Conservation (phyloP, 2,329 filamentous ascomycete genomes). For the Phaeosphaeria sp. region DNA sequence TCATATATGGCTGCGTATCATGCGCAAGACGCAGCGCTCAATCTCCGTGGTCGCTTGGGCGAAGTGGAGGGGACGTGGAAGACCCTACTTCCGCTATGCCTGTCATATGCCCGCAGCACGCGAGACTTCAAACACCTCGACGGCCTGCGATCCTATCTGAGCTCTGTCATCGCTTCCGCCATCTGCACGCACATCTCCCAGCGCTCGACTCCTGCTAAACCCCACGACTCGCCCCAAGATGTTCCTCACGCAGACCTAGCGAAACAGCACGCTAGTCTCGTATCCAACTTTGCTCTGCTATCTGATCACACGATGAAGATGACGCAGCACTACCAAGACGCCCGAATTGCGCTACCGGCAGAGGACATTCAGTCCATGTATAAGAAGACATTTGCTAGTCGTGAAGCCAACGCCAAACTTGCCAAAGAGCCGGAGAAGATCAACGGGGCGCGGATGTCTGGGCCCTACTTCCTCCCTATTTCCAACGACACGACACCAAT, state of each 20-base stretch:
- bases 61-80: slow-evolving; percentile 47
- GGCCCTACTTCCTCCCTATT: slow-evolving; percentile 51
- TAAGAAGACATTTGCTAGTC: slow-evolving; percentile 47
- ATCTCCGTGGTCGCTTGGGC: slow-evolving; percentile 36
- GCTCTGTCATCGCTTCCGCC: slow-evolving; percentile 47
- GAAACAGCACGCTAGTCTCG: slow-evolving; percentile 25
- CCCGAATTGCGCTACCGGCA: slow-evolving; percentile 35
- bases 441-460: slow-evolving; percentile 42
- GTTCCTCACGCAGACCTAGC: slow-evolving; percentile 27
- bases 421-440: slow-evolving; percentile 41
- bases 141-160: slow-evolving; percentile 51
- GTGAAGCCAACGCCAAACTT: slow-evolving; percentile 27
- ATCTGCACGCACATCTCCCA: slow-evolving; percentile 45
- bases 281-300: slow-evolving; percentile 35
- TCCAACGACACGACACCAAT: slow-evolving; percentile 50
- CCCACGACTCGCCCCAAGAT: slow-evolving; percentile 40
- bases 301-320: slow-evolving; percentile 37
- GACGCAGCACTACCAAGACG: slow-evolving; percentile 34
- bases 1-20: slow-evolving; percentile 49
- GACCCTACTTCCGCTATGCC: slow-evolving; percentile 44
- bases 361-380: slow-evolving; percentile 47
- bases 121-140: slow-evolving; percentile 46
- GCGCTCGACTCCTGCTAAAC: slow-evolving; percentile 24
- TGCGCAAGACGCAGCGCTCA: slow-evolving; percentile 38
- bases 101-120: slow-evolving; percentile 40